Percentiles rank a stretch among this genome's conserved stretches.
Conservation (phyloP, 2,329 filamentous ascomycete species). For the Aureobasidium leucospermi region DNA sequence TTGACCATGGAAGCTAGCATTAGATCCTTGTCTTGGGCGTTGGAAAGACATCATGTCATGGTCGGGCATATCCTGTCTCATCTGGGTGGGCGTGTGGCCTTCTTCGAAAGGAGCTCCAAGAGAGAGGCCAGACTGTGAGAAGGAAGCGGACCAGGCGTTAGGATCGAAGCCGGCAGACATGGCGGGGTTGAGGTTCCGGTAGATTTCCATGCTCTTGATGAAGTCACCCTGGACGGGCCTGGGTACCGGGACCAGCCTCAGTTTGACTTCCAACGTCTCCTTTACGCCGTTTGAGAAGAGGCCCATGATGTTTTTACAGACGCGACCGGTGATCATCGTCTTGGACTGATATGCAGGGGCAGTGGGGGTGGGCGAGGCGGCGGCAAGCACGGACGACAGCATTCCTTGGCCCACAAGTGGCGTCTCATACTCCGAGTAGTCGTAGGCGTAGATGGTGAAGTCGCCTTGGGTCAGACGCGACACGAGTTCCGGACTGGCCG, state of each 20-base stretch:
- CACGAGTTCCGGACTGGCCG: constrained; percentile 77
- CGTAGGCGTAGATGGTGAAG: constrained; percentile 94
- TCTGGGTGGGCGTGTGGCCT: not conserved
- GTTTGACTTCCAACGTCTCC: constrained; percentile 87
- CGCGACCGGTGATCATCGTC: constrained; percentile 76
- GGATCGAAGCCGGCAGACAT: constrained; percentile 58
- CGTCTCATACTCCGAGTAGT: constrained; percentile 90
- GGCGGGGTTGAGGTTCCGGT: constrained; percentile 51
- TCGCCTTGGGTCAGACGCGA: constrained; percentile 61
- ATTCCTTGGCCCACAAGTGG: constrained; percentile 93
- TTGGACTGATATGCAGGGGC: constrained; percentile 54
- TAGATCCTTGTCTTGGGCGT: constrained; percentile 9
- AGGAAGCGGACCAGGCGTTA: constrained; percentile 69
- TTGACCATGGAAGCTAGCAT: constrained; percentile 12
- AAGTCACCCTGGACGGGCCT: constrained; percentile 56
- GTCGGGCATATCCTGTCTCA: not conserved
- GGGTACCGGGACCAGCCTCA: constrained; percentile 74
- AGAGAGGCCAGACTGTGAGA: constrained; percentile 1
- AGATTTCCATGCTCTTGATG: constrained; percentile 53
- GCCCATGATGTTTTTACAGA: constrained; percentile 77
- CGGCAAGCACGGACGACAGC: constrained; percentile 72
- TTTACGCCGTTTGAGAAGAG: constrained; percentile 75
- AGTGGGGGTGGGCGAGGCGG: constrained; percentile 49
- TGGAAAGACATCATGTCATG: constrained; percentile 7
- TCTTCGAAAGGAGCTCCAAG: constrained; percentile 14